These are phyloP conservation scores for Synchytrium microbalum DNA, from an alignment of 371 early-diverging fungal genomes.

Conservation along the genomic window DNA sequence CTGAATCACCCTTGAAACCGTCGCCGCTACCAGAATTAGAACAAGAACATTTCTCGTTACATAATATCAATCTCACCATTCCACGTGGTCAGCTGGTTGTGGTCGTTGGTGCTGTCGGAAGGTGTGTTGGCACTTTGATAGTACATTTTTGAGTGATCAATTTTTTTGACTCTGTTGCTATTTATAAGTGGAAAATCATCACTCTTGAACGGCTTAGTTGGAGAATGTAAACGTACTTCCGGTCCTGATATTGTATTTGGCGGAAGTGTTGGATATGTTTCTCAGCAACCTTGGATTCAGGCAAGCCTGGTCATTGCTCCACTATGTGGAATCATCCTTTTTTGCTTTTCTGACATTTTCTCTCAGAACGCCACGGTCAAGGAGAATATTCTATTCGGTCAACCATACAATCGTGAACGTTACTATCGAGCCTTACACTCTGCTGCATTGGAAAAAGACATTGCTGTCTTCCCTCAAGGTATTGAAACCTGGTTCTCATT, in stretches of 20 bases:
- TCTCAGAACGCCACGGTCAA: neutral
- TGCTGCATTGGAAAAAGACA: constrained; percentile 36
- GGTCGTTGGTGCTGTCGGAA: constrained; percentile 53
- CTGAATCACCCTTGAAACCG: no score
- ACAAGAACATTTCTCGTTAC: constrained; percentile 18
- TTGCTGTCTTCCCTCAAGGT: constrained; percentile 34
- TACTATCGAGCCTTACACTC: constrained; percentile 30
- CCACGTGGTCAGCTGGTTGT: constrained; percentile 42
- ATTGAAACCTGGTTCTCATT: constrained; percentile 30
- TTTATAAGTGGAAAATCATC: constrained; percentile 50
- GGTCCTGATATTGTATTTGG: constrained; percentile 32
- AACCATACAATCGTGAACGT: constrained; percentile 21
- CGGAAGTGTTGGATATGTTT: constrained; percentile 38
- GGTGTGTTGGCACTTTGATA: no score
- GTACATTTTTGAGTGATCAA: no score
- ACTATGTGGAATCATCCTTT: constrained; percentile 62
- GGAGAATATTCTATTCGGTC: constrained; percentile 36
- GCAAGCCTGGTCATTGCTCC: constrained; percentile 32
- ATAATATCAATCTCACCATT: constrained; percentile 30
- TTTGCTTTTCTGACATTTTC: no score
- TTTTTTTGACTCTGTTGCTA: no score
- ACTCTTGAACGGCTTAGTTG: constrained; percentile 46
- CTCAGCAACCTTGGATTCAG: constrained; percentile 48
- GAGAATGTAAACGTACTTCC: constrained; percentile 38
- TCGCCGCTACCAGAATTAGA: no score